phyloP scores from a whole-genome alignment of 2,329 filamentous ascomycete genomes.

The Phaeosphaeria sp. region DNA sequence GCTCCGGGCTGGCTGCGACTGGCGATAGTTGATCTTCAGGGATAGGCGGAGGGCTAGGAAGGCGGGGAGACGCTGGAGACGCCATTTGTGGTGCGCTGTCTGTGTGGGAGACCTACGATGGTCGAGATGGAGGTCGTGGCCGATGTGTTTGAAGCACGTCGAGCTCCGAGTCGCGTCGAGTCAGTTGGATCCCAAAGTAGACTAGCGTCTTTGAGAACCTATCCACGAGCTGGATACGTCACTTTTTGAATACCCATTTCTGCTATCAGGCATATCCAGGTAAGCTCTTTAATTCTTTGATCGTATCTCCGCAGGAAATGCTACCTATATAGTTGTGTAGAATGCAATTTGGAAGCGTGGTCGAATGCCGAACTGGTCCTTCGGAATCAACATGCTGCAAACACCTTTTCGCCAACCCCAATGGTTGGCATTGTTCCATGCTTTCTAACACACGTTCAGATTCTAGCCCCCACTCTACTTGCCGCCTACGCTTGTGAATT shows the following conservation, averaged over 20 bases:
- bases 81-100: conserved; percentile 23
- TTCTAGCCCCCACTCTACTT: background rate
- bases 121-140: conserved; percentile 10
- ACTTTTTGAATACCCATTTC: background rate
- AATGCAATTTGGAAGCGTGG: background rate
- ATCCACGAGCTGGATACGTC: conserved; percentile 7
- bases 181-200: background rate
- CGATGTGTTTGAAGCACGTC: background rate
- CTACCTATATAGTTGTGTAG: background rate
- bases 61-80: conserved; percentile 72
- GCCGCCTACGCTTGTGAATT: background rate
- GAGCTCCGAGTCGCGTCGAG: conserved; percentile 25
- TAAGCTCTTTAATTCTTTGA: background rate
- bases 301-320: background rate
- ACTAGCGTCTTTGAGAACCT: background rate
- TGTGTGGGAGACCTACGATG: background rate
- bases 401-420: background rate
- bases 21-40: conserved; percentile 95
- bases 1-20: conserved; percentile 65
- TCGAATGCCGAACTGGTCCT: background rate
- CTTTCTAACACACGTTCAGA: background rate
- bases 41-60: conserved; percentile 92
- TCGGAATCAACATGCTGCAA: background rate
- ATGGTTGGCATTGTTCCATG: background rate
- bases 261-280: background rate